Evolutionary conservation across 148 eudicot genomes (phyloP).

Genomic region (Rhododendron ferrugineum): DNA sequence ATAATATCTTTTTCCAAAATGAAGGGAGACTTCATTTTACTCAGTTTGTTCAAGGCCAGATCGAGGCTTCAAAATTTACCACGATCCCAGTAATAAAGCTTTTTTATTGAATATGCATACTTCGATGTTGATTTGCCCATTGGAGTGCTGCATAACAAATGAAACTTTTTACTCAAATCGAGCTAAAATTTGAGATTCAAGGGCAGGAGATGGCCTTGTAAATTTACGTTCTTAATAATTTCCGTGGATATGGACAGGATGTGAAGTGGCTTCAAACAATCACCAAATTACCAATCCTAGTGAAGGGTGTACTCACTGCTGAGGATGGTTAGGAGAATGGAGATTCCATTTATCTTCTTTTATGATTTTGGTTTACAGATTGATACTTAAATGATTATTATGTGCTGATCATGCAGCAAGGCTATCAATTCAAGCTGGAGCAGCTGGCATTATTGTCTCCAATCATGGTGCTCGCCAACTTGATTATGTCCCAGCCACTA

Average conservation of each 20-base stretch:
- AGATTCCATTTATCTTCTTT: not conserved
- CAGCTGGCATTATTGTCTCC: constrained; percentile 93
- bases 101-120: not conserved
- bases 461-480: constrained; percentile 99
- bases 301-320: constrained; percentile 93
- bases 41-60: not conserved
- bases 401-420: constrained; percentile 50
- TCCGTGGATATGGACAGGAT: constrained; percentile 41
- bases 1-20: not conserved
- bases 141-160: not conserved
- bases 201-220: not conserved
- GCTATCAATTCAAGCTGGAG: constrained; percentile 75
- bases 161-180: not conserved
- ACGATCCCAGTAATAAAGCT: not conserved
- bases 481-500: constrained; percentile 95
- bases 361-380: not conserved
- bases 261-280: constrained; percentile 98
- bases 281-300: constrained; percentile 89
- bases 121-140: not conserved
- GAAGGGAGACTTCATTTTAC: not conserved
- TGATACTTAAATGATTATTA: not conserved
- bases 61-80: not conserved
- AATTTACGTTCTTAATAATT: not conserved
- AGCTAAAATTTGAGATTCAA: not conserved
- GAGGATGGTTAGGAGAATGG: constrained; percentile 61